Evolutionary conservation across 805 yeast species (phyloP).

Genomic region (Metschnikowia orientalis): DNA sequence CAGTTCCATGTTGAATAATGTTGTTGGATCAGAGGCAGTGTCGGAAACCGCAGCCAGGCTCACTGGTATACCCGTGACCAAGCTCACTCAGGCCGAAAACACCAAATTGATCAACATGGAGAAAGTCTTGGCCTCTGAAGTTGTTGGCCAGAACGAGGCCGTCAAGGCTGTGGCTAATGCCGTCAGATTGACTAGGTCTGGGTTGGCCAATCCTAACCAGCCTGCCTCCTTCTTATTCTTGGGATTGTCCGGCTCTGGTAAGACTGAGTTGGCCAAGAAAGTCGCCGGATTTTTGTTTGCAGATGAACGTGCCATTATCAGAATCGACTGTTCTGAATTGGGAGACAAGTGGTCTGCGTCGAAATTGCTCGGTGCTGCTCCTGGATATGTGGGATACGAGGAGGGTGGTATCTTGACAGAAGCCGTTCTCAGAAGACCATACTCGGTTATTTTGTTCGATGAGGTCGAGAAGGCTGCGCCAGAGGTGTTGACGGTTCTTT

Average conservation of each 20-base stretch:
- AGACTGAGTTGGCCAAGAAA: constrained; percentile 96
- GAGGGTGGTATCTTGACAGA: constrained; percentile 97
- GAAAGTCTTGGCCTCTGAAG: constrained; percentile 69
- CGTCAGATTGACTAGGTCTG: constrained; percentile 87
- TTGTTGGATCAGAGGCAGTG: constrained; percentile 82
- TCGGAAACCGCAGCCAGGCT: constrained; percentile 96
- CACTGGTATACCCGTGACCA: constrained; percentile 95
- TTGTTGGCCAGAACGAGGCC: constrained; percentile 95
- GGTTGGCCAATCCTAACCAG: constrained; percentile 92
- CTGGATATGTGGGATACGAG: constrained; percentile 92
- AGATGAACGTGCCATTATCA: constrained; percentile 93
- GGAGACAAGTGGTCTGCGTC: constrained; percentile 95
- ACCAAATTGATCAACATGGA: constrained; percentile 94
- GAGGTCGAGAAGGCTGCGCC: constrained; percentile 99
- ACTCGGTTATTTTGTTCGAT: constrained; percentile 93
- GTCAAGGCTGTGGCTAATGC: constrained; percentile 96
- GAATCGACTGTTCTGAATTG: constrained; percentile 96
- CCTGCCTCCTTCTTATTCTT: constrained; percentile 94
- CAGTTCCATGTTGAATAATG: constrained; percentile 74
- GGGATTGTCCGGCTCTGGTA: constrained; percentile 97
- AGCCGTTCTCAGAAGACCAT: constrained; percentile 85
- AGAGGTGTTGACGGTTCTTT: constrained; percentile 85
- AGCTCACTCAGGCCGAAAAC: constrained; percentile 93
- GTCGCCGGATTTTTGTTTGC: constrained; percentile 94
- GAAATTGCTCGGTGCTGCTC: constrained; percentile 93